Evolutionary conservation across 2,329 filamentous ascomycete genomes (phyloP), one percentile per base, ranked within the genome.

Genomic region (Fusarium bulbicola): DNA sequence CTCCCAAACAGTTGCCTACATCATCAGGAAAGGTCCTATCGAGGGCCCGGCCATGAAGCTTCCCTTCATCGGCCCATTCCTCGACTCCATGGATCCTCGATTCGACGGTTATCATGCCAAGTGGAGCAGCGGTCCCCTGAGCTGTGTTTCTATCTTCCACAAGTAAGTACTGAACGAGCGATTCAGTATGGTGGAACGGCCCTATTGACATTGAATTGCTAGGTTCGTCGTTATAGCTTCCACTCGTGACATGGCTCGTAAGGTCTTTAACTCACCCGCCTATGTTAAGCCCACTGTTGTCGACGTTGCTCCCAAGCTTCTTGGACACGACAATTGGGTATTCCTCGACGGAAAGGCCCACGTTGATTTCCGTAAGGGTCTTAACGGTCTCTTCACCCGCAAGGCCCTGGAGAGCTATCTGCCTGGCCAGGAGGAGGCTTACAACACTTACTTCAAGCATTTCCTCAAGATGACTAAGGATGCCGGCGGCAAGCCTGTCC

Each of bases 101-200:
- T 98, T 98, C 81, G 91, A 92, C 69, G 90, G 95, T 79, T 99
- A 99, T 85, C 89, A 95, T 82, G 92, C 88, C 69, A 98, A 98
- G 87, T 99, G 96, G 96, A 83, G 88, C 78, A 97, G 94, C 80
- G 96, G 93, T 52, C 92, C 93, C 53, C 87, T 99, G 77, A 98
- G 95, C 87, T 99, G 96, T 80, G 96, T 99, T 70, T 98, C 95
- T 6, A 95, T 99, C 79, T 99, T 99, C 86, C 96, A 99, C 90
- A 99, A 98, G 94, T 97, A 89, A 77, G 91, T 39, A 21, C 16
- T 32, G 26, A 34, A 26, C 18, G 34, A 21, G 18, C n/a, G 24
- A n/a, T 36, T 47, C 11, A 13, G 20, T 28, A 34, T 11, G 24
- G n/a, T 13, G 7, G 32, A 32, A 15, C 12, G 16, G 40, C 24